A percentile compares a stretch with the other conserved stretches of the same genome.
phyloP scores from a whole-genome alignment of 495 filamentous ascomycete genomes.

The Aspergillus indologenus region DNA sequence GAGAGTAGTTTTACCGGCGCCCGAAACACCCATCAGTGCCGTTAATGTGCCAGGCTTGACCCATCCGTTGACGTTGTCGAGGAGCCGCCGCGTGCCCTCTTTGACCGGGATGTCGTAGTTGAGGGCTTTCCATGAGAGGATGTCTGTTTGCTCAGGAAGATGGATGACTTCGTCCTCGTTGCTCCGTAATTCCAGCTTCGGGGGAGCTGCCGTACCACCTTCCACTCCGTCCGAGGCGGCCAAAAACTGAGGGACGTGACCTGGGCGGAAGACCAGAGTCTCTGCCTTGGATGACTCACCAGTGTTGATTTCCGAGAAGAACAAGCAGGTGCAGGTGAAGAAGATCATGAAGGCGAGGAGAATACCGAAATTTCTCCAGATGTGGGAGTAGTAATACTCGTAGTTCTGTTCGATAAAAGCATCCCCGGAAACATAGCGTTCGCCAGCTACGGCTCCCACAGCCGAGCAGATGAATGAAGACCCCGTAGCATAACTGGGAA shows the following conservation, averaged over 20 bases:
- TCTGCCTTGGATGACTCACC: conserved; percentile 33
- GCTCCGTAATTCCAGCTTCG: conserved; percentile 16
- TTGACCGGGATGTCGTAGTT: conserved; percentile 63
- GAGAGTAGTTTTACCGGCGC: conserved; percentile 64
- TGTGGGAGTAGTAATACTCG: conserved; percentile 48
- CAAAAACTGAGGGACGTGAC: conserved; percentile 25
- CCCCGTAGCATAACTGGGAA: conserved; percentile 42
- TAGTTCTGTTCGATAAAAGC: conserved; percentile 52
- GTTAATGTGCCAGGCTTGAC: conserved; percentile 65
- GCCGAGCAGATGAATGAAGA: conserved; percentile 44
- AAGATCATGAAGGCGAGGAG: conserved; percentile 57
- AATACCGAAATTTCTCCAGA: conserved; percentile 65
- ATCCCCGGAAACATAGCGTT: conserved; percentile 44
- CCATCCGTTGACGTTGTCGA: conserved; percentile 61
- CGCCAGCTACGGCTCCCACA: conserved; percentile 50
- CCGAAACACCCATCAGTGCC: conserved; percentile 57
- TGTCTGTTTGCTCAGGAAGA: conserved; percentile 50
- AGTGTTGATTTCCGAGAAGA: conserved; percentile 35
- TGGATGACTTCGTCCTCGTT: conserved; percentile 29
- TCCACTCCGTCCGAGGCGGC: conserved; percentile 25
- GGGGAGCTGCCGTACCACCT: conserved; percentile 11
- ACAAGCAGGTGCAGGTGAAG: conserved; percentile 45
- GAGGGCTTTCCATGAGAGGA: conserved; percentile 71
- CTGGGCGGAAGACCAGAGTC: conserved; percentile 35
- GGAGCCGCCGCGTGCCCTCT: conserved; percentile 51